These are phyloP conservation scores for Triticum dicoccoides DNA, from an alignment of 176 grass and related monocot species.

Conservation along the genomic window DNA sequence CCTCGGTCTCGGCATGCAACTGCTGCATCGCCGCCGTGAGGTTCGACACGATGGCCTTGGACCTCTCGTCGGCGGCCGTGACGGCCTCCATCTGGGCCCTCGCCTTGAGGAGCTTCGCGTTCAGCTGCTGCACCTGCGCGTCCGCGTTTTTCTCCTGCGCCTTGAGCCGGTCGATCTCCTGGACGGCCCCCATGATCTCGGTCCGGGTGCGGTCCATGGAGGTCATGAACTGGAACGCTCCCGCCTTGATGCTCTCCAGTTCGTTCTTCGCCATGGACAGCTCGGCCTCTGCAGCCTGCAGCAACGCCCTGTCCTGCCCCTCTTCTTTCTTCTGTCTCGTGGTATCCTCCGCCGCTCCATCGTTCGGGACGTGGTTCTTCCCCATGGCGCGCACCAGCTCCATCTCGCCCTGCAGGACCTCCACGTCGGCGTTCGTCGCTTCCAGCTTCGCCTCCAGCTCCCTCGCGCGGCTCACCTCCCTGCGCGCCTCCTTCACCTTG, in stretches of 20 bases:
- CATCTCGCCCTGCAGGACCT: constrained; percentile 77
- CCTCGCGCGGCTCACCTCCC: constrained; percentile 35
- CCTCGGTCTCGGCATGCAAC: constrained; percentile 51
- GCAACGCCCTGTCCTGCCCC: constrained; percentile 9
- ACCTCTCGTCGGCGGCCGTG: constrained; percentile 50
- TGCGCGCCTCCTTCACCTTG: constrained; percentile 40
- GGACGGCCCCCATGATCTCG: constrained; percentile 51
- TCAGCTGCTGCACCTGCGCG: constrained; percentile 62
- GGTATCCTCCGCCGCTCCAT: background rate
- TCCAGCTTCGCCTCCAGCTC: constrained; percentile 64
- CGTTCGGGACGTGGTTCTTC: constrained; percentile 22
- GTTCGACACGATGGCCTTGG: constrained; percentile 56
- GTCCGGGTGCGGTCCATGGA: constrained; percentile 75
- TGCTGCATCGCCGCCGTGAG: constrained; percentile 62
- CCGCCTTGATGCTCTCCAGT: constrained; percentile 65
- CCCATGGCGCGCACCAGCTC: constrained; percentile 83
- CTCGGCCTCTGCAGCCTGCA: constrained; percentile 51
- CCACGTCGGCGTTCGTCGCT: constrained; percentile 61
- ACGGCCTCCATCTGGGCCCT: constrained; percentile 54
- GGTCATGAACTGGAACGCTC: constrained; percentile 71
- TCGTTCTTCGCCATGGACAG: constrained; percentile 57
- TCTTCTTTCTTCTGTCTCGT: constrained; percentile 34
- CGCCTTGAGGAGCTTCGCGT: constrained; percentile 77
- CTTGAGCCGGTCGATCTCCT: constrained; percentile 48
- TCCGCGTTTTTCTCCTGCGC: constrained; percentile 54